Percentiles rank a stretch among this genome's conserved stretches.
phyloP scores from a whole-genome alignment of 2,329 filamentous ascomycete species.

The Microcyclospora tardicrescens region DNA sequence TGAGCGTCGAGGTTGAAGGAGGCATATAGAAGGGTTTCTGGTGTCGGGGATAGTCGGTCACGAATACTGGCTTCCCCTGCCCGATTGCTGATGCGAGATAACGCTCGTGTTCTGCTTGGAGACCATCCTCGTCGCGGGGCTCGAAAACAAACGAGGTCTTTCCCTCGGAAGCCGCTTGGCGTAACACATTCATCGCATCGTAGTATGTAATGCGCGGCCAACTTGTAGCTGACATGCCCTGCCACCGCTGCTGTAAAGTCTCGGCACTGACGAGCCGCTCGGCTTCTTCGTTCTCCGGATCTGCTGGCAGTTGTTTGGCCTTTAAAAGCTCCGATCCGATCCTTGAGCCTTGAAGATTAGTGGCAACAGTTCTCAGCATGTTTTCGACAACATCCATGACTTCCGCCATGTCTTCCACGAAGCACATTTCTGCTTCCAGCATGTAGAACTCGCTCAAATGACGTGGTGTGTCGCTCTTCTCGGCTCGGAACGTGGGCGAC shows the following conservation, averaged over 20 bases:
- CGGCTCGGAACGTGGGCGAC: conserved; percentile 85
- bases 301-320: conserved; percentile 1
- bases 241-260: conserved; percentile 57
- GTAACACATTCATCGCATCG: conserved; percentile 58
- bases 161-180: conserved; percentile 37
- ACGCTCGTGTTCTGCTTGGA: conserved; percentile 88
- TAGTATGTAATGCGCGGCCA: conserved; percentile 82
- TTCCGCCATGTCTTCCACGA: conserved; percentile 53
- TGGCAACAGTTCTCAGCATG: conserved; percentile 51
- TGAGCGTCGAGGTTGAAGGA: conserved; percentile 29
- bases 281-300: conserved; percentile 13
- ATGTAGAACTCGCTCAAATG: conserved; percentile 98
- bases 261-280: conserved; percentile 28
- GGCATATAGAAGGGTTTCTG: conserved; percentile 92
- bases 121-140: conserved; percentile 57
- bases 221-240: conserved; percentile 52
- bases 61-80: conserved; percentile 60
- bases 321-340: conserved; percentile 43
- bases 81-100: conserved; percentile 62
- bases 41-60: conserved; percentile 79
- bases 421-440: conserved; percentile 84
- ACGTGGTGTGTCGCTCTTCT: conserved; percentile 81
- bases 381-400: conserved; percentile 73
- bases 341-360: conserved; percentile 35
- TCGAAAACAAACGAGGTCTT: conserved; percentile 49